These are phyloP conservation scores for Lactarius hatsudake DNA, from an alignment of 768 basidiomycete genomes.

Conservation along the genomic window DNA sequence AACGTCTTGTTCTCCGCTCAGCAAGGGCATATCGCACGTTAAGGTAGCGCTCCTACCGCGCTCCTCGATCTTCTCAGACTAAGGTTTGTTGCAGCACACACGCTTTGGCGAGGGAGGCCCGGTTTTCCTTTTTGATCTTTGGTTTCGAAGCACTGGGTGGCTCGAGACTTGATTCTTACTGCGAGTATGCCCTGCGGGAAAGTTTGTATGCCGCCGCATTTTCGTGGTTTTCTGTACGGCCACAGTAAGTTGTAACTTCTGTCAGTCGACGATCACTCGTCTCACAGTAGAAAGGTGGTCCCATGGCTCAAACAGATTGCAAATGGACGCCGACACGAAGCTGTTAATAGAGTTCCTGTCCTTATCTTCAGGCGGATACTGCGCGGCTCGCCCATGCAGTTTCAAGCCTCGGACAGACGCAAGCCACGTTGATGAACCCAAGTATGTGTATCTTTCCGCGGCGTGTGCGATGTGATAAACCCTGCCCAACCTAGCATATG, in stretches of 20 bases:
- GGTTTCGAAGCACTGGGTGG: constrained; percentile 91
- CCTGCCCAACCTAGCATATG: constrained; percentile 51
- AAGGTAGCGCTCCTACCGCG: constrained; percentile 51
- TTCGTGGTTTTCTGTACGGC: constrained; percentile 90
- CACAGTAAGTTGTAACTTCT: constrained; percentile 60
- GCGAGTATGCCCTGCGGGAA: constrained; percentile 74
- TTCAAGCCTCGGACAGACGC: constrained; percentile 59
- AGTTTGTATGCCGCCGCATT: constrained; percentile 77
- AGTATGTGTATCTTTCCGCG: constrained; percentile 36
- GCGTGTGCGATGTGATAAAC: constrained; percentile 14
- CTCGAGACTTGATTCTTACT: constrained; percentile 77
- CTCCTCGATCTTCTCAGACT: neutral
- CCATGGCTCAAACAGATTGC: constrained; percentile 89
- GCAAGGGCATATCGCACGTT: constrained; percentile 63
- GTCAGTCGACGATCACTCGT: neutral
- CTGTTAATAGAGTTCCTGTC: constrained; percentile 80
- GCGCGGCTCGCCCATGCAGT: constrained; percentile 56
- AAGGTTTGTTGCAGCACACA: constrained; percentile 61
- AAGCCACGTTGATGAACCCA: constrained; percentile 33
- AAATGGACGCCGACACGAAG: constrained; percentile 86
- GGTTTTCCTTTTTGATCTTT: constrained; percentile 88
- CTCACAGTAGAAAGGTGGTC: constrained; percentile 67
- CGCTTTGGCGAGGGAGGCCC: constrained; percentile 83
- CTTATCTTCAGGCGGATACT: constrained; percentile 70
- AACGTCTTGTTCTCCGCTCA: constrained; percentile 82